These are phyloP conservation scores for Orobanche coerulescens DNA, from an alignment of 257 asterid species.

Conservation along the genomic window DNA sequence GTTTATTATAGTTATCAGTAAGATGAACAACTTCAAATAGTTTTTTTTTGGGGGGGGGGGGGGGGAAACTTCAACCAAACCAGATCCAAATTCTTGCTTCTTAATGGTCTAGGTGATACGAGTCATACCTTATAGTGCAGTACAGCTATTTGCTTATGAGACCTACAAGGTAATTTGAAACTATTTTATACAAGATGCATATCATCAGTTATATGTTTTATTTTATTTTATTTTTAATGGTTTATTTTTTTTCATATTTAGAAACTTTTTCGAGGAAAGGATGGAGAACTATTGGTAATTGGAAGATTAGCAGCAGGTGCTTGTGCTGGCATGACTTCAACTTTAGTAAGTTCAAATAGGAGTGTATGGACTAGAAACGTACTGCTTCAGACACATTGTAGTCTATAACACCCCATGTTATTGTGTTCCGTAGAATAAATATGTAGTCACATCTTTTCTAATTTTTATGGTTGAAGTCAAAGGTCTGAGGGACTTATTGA, in stretches of 20 bases:
- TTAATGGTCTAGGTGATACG: slow-evolving; percentile 56
- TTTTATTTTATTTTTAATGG: background rate
- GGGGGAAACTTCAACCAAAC: slow-evolving; percentile 1
- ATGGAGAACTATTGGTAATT: slow-evolving; percentile 59
- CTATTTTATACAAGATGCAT: slow-evolving; percentile 4
- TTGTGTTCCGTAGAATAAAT: background rate
- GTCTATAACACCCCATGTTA: background rate
- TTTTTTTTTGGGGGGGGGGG: too few species aligned
- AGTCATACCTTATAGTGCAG: slow-evolving; percentile 80
- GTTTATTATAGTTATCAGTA: too few species aligned
- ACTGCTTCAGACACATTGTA: background rate
- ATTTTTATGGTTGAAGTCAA: too few species aligned
- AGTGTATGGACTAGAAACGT: background rate
- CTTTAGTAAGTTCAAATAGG: slow-evolving; percentile 60
- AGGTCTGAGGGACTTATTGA: background rate
- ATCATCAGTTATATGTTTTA: background rate
- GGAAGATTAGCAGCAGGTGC: slow-evolving; percentile 95
- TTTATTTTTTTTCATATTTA: slow-evolving; percentile 21
- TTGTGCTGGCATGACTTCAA: slow-evolving; percentile 98
- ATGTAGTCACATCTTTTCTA: too few species aligned
- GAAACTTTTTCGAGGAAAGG: slow-evolving; percentile 55
- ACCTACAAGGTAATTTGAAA: slow-evolving; percentile 60
- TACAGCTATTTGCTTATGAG: slow-evolving; percentile 78
- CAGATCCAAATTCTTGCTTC: background rate
- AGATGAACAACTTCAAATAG: background rate